phyloP scores from a whole-genome alignment of 2,329 filamentous ascomycete species.

The Fusarium euwallaceae region DNA sequence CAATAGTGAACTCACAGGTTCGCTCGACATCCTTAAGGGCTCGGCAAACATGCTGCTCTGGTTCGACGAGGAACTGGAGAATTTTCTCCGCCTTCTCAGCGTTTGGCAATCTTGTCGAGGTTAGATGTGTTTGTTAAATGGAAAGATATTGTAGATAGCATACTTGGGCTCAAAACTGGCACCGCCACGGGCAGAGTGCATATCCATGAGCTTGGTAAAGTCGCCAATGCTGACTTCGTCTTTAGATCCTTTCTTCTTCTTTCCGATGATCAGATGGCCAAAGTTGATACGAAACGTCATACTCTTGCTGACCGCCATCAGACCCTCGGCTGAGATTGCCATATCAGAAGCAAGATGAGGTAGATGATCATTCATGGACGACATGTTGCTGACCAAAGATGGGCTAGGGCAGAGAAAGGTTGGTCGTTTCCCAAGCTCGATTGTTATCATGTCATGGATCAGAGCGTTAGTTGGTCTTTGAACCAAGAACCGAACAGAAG shows the following conservation, averaged over 20 bases:
- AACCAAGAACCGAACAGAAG: slow-evolving; percentile 44
- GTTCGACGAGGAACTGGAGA: slow-evolving; percentile 28
- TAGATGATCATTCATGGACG: slow-evolving; percentile 35
- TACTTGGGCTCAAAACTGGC: slow-evolving; percentile 48
- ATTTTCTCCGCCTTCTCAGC: slow-evolving; percentile 28
- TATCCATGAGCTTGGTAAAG: slow-evolving; percentile 44
- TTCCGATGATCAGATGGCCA: slow-evolving; percentile 46
- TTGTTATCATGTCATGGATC: slow-evolving; percentile 31
- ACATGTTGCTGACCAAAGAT: background rate
- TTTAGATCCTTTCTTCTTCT: slow-evolving; percentile 43
- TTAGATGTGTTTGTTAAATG: slow-evolving; percentile 17
- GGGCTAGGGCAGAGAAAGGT: slow-evolving; percentile 16
- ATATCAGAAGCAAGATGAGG: slow-evolving; percentile 39
- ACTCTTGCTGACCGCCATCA: slow-evolving; percentile 43
- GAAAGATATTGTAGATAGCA: background rate
- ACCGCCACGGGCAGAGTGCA: slow-evolving; percentile 49
- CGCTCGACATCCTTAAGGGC: slow-evolving; percentile 21
- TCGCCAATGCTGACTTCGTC: slow-evolving; percentile 43
- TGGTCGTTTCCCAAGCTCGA: slow-evolving; percentile 45
- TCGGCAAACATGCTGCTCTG: slow-evolving; percentile 28
- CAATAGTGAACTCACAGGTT: slow-evolving; percentile 40
- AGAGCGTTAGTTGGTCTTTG: slow-evolving; percentile 42
- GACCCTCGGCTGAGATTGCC: slow-evolving; percentile 35
- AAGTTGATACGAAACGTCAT: slow-evolving; percentile 52
- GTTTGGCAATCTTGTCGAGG: slow-evolving; percentile 29